These are phyloP conservation scores for Megacollybia marginata DNA, from an alignment of 768 basidiomycete genomes.

Conservation along the genomic window DNA sequence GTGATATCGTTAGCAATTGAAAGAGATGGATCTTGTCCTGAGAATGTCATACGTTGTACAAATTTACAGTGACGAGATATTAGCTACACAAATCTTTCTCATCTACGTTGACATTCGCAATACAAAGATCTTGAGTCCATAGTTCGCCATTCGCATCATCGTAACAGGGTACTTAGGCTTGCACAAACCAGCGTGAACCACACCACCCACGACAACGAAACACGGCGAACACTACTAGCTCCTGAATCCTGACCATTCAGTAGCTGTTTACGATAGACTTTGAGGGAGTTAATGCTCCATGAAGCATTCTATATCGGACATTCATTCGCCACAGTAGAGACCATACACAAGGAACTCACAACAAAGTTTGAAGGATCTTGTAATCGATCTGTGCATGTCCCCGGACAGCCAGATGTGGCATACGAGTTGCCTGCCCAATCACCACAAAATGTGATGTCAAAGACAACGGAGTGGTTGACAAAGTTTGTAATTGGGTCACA, in stretches of 20 bases:
- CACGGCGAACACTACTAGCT: background rate
- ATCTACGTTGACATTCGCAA: no score
- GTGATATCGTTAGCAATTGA: no score
- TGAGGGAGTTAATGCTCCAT: slow-evolving; percentile 74
- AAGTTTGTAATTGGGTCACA: slow-evolving; percentile 60
- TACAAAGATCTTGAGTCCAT: no score
- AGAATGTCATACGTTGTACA: no score
- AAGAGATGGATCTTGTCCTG: no score
- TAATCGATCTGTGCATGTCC: slow-evolving; percentile 56
- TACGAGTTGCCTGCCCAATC: slow-evolving; percentile 86
- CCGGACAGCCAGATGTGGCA: slow-evolving; percentile 65
- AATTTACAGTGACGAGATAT: no score
- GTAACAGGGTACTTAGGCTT: no score
- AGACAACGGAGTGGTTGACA: slow-evolving; percentile 64
- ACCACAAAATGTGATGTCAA: slow-evolving; percentile 81
- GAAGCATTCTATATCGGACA: slow-evolving; percentile 53
- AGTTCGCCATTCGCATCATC: no score
- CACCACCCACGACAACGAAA: no score
- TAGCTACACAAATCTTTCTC: no score
- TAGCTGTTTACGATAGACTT: slow-evolving; percentile 60
- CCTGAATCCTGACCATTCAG: slow-evolving; percentile 30
- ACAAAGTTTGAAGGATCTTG: slow-evolving; percentile 68
- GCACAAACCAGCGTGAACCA: no score
- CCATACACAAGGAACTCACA: slow-evolving; percentile 28
- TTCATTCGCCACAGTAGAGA: background rate